Evolutionary conservation across 257 asterid species (phyloP).

Genomic region (Solanum okadae): DNA sequence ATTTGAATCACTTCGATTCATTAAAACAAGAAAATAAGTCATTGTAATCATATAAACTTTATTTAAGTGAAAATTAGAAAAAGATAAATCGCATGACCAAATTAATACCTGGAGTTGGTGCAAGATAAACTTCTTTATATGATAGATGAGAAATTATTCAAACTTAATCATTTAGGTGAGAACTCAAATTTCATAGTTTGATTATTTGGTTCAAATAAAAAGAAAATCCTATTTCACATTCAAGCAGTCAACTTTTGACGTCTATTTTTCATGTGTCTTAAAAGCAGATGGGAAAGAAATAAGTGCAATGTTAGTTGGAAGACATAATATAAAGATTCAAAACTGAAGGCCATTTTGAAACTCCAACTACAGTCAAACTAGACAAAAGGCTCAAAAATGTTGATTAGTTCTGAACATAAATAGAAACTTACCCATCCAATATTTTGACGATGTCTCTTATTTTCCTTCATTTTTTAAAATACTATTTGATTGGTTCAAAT

Average conservation of each 20-base stretch:
- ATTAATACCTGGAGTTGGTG: background rate
- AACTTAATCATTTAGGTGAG: background rate
- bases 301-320: background rate
- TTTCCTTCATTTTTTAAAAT: too few relatives aligned
- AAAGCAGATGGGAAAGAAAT: background rate
- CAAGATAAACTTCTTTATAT: too few relatives aligned
- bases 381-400: background rate
- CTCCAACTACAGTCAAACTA: background rate
- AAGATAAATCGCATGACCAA: background rate
- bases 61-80: background rate
- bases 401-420: background rate
- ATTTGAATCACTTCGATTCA: background rate
- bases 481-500: background rate
- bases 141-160: background rate
- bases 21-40: background rate
- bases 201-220: background rate
- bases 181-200: background rate
- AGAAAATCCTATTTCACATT: background rate
- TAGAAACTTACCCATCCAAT: background rate
- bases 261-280: background rate
- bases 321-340: background rate
- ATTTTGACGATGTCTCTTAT: background rate
- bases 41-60: background rate
- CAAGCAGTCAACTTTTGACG: background rate
- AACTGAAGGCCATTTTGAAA: background rate